Conservation (phyloP, 441 rosid species). For the Pelargonium australe region DNA sequence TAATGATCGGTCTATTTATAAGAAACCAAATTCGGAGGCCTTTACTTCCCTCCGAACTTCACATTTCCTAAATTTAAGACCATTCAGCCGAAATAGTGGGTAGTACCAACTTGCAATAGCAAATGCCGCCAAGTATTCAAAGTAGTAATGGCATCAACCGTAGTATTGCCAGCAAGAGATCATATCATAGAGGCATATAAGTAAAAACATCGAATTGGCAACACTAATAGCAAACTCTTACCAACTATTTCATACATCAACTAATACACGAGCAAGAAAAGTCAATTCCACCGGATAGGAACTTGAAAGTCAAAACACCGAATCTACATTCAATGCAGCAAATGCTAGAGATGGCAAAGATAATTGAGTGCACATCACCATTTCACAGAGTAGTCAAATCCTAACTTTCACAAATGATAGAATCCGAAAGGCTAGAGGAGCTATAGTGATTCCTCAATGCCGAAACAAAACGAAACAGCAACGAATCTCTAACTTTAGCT, state of each 20-base stretch:
- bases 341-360: conserved; percentile 8
- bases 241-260: neutral
- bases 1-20: too few species aligned
- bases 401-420: conserved; percentile 22
- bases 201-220: neutral
- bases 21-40: too few species aligned
- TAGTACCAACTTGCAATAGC: neutral
- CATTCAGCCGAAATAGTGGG: neutral
- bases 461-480: conserved; percentile 12
- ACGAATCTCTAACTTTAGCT: conserved; percentile 27
- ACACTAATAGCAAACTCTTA: neutral
- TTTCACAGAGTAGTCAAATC: conserved; percentile 23
- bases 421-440: conserved; percentile 21
- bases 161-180: neutral
- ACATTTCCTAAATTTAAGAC: too few species aligned
- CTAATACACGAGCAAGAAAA: neutral
- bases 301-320: neutral
- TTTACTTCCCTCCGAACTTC: too few species aligned
- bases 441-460: conserved; percentile 29
- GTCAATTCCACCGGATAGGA: conserved; percentile 16
- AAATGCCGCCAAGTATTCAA: neutral
- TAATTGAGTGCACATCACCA: conserved; percentile 6
- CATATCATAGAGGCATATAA: neutral
- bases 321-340: too few species aligned
- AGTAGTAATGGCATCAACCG: neutral